A percentile compares a stretch with the other conserved stretches of the same genome.
phyloP scores from a whole-genome alignment of 805 yeast species.

The Metschnikowia cerradonensis region DNA sequence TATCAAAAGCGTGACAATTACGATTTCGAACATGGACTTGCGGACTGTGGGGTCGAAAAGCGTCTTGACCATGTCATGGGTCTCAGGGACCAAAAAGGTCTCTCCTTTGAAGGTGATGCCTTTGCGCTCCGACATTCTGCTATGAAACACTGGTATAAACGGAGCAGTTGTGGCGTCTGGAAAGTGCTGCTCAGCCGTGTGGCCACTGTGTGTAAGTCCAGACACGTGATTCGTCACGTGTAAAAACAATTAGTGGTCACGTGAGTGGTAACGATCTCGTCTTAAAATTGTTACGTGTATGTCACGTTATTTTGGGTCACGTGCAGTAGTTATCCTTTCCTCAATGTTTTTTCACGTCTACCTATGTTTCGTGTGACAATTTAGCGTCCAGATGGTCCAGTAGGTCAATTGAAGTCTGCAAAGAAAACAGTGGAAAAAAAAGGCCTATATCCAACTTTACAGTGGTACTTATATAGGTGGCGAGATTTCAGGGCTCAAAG shows the following conservation, averaged over 20 bases:
- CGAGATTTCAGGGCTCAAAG: background rate
- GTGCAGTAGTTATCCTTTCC: too few species aligned
- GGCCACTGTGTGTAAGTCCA: background rate
- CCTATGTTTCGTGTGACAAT: too few species aligned
- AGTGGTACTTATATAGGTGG: background rate
- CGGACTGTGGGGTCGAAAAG: constrained; percentile 70
- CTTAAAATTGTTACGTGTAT: background rate
- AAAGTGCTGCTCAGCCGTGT: background rate
- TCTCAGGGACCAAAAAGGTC: constrained; percentile 51
- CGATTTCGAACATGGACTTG: constrained; percentile 63
- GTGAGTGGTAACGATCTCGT: background rate
- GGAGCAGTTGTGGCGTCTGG: background rate
- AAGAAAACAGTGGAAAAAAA: background rate
- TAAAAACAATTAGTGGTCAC: background rate
- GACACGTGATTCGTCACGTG: background rate
- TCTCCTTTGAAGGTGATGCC: constrained; percentile 46
- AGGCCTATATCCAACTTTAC: too few species aligned
- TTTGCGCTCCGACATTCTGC: background rate
- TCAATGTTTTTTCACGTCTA: too few species aligned
- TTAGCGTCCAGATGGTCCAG: too few species aligned
- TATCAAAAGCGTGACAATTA: constrained; percentile 44
- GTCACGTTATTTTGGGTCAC: background rate
- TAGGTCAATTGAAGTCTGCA: too few species aligned
- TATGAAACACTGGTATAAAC: background rate
- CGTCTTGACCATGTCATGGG: constrained; percentile 81